Percentiles rank a stretch among this genome's conserved stretches.
These are phyloP conservation scores for Coccomyxa sp. DNA, from an alignment of 139 green algal genomes.

Conservation along the genomic window DNA sequence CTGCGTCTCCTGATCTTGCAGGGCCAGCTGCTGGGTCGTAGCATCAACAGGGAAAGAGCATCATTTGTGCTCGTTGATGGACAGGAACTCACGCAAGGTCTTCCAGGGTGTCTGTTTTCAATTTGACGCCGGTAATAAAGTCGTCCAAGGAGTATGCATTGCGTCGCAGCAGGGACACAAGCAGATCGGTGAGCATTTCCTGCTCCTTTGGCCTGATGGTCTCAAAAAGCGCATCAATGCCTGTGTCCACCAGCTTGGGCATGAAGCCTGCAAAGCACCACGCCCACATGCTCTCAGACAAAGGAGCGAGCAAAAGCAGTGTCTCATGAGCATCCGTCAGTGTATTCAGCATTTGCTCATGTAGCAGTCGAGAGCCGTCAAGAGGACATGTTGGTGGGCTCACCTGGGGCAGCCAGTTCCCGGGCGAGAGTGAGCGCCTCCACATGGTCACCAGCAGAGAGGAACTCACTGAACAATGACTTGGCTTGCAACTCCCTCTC, in stretches of 20 bases:
- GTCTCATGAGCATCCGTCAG: background rate
- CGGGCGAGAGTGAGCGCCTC: conserved; percentile 35
- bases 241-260: conserved; percentile 41
- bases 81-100: conserved; percentile 42
- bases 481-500: conserved; percentile 4
- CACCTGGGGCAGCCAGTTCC: conserved; percentile 24
- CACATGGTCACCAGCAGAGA: conserved; percentile 20
- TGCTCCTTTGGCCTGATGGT: conserved; percentile 50
- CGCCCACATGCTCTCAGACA: background rate
- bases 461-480: conserved; percentile 43
- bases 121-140: conserved; percentile 42
- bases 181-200: conserved; percentile 44
- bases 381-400: background rate
- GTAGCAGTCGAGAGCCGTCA: background rate
- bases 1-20: too few relatives aligned
- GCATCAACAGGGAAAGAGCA: too few relatives aligned
- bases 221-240: conserved; percentile 63
- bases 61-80: background rate
- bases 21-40: too few relatives aligned
- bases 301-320: background rate
- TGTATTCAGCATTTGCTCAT: background rate
- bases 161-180: conserved; percentile 53
- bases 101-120: conserved; percentile 50
- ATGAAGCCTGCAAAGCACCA: conserved; percentile 20
- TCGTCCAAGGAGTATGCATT: conserved; percentile 38